Percentiles rank a stretch among this genome's conserved stretches.
phyloP scores from a whole-genome alignment of 208 protist genomes.

The Leishmania amazonensis region DNA sequence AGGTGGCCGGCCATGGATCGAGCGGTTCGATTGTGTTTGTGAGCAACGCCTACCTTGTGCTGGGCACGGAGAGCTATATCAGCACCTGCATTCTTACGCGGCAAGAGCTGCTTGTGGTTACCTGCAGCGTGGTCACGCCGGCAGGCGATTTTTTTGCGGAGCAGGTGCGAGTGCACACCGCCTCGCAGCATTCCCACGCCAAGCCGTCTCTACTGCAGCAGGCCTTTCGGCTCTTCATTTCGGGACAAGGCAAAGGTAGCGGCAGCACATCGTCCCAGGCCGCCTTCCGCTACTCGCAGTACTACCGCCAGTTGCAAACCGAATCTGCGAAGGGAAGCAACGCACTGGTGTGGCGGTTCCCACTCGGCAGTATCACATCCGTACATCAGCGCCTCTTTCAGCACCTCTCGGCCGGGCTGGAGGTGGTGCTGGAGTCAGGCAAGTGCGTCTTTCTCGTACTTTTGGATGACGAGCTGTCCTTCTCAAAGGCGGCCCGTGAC shows the following conservation, averaged over 20 bases:
- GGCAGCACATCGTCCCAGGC: conserved; percentile 42
- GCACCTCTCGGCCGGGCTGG: conserved; percentile 58
- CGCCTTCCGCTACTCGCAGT: conserved; percentile 72
- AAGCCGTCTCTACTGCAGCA: conserved; percentile 46
- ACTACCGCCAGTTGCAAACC: conserved; percentile 70
- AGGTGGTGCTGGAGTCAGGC: conserved; percentile 69
- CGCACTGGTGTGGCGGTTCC: conserved; percentile 63
- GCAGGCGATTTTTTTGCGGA: conserved; percentile 67
- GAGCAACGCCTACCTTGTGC: conserved; percentile 69
- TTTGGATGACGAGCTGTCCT: conserved; percentile 68
- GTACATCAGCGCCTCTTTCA: conserved; percentile 75
- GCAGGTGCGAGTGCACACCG: conserved; percentile 47
- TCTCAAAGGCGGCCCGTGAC: conserved; percentile 50
- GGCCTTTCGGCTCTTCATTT: conserved; percentile 47
- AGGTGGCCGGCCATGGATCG: conserved; percentile 37
- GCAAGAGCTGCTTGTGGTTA: conserved; percentile 64
- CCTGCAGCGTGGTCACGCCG: conserved; percentile 59
- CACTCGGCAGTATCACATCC: conserved; percentile 40
- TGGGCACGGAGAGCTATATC: conserved; percentile 60
- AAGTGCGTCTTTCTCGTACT: conserved; percentile 58
- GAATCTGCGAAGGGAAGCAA: conserved; percentile 40
- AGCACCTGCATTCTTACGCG: conserved; percentile 55
- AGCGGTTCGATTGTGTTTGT: conserved; percentile 33
- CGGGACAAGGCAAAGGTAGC: conserved; percentile 22
- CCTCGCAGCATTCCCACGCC: conserved; percentile 35